phyloP scores from a whole-genome alignment of 176 grass and related monocot species.

The Ampelocalamus luodianensis region DNA sequence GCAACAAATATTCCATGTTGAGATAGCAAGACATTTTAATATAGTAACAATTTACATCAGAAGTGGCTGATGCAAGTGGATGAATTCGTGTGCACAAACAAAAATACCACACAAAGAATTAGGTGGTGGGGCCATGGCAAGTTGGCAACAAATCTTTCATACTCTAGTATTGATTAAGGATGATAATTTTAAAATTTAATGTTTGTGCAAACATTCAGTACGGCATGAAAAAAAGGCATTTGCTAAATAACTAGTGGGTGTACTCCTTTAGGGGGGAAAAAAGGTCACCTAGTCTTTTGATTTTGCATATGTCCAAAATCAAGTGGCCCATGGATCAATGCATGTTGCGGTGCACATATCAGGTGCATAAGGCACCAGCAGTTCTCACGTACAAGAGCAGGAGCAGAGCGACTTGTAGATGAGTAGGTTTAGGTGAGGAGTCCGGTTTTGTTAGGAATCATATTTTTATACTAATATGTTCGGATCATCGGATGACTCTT shows the following conservation, averaged over 20 bases:
- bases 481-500: neutral
- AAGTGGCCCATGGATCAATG: neutral
- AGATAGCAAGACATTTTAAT: neutral
- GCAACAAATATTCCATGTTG: neutral
- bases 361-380: neutral
- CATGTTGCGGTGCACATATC: neutral
- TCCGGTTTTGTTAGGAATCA: neutral
- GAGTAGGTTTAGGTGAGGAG: neutral
- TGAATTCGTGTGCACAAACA: neutral
- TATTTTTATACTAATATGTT: neutral
- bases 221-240: neutral
- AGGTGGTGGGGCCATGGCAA: neutral
- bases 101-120: neutral
- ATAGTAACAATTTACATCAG: neutral
- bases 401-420: neutral
- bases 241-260: neutral
- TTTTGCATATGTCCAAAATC: neutral
- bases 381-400: neutral
- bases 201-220: neutral
- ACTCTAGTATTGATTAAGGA: neutral
- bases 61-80: neutral
- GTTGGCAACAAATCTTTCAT: neutral
- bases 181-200: neutral
- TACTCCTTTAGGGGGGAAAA: neutral
- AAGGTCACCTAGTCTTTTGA: neutral